Percentiles rank a stretch among this genome's conserved stretches.
Evolutionary conservation across 495 filamentous ascomycete species (phyloP).

Genomic region (Aspergillus kassunensis): DNA sequence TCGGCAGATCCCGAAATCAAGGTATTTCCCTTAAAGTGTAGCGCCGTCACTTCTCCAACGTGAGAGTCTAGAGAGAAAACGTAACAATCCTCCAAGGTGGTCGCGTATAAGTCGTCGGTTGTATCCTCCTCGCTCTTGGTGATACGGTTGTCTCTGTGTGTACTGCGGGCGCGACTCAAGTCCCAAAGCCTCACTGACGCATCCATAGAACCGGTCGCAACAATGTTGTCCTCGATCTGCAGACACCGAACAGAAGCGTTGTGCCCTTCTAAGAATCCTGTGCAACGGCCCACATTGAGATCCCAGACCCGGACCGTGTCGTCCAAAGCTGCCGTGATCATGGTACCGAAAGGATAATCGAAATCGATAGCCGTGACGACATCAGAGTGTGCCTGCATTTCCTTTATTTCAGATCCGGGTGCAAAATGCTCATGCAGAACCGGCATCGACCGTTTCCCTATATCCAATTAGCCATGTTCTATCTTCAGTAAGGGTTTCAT

Average conservation of each 20-base stretch:
- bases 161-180: constrained; percentile 59
- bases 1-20: constrained; percentile 94
- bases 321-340: constrained; percentile 93
- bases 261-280: constrained; percentile 87
- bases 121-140: constrained; percentile 62
- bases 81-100: constrained; percentile 80
- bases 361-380: constrained; percentile 89
- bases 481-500: neutral
- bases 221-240: constrained; percentile 93
- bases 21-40: constrained; percentile 83
- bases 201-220: constrained; percentile 93
- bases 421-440: constrained; percentile 95
- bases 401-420: constrained; percentile 81
- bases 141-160: constrained; percentile 54
- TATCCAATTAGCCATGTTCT: constrained; percentile 8
- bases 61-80: constrained; percentile 85
- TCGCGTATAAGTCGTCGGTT: constrained; percentile 55
- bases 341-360: constrained; percentile 90
- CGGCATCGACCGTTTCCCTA: constrained; percentile 78
- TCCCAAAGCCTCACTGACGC: constrained; percentile 96
- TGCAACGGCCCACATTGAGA: constrained; percentile 84
- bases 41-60: constrained; percentile 89
- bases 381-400: constrained; percentile 85
- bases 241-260: constrained; percentile 89
- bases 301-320: constrained; percentile 99